Evolutionary conservation across 768 basidiomycete genomes (phyloP).

Genomic region (Sporobolomyces phaffii): DNA sequence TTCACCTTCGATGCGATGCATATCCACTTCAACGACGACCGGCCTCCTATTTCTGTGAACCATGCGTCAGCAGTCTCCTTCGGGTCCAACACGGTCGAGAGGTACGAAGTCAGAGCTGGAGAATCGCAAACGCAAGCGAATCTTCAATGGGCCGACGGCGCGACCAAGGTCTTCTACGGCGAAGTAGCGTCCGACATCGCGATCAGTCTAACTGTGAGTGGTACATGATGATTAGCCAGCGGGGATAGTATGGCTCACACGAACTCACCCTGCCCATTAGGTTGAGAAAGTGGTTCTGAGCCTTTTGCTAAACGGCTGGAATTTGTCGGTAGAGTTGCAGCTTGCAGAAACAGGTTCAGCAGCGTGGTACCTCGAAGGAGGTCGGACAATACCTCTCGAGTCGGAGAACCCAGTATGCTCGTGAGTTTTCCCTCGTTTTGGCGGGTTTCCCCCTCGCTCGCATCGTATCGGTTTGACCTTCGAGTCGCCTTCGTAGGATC

Average conservation of each 20-base stretch:
- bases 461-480: not conserved
- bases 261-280: not conserved
- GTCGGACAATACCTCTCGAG: slow-evolving; percentile 9
- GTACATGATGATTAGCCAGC: not conserved
- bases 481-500: slow-evolving; percentile 39
- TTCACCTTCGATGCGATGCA: slow-evolving; percentile 60
- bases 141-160: slow-evolving; percentile 59
- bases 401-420: slow-evolving; percentile 26
- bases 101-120: slow-evolving; percentile 52
- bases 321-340: not conserved
- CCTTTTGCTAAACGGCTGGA: slow-evolving; percentile 2
- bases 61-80: slow-evolving; percentile 45
- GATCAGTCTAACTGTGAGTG: slow-evolving; percentile 54
- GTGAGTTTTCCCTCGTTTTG: slow-evolving; percentile 24
- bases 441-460: too few relatives aligned
- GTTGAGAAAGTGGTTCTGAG: slow-evolving; percentile 22
- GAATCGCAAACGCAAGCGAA: slow-evolving; percentile 47
- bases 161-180: slow-evolving; percentile 59
- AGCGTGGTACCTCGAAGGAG: slow-evolving; percentile 21
- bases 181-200: slow-evolving; percentile 55
- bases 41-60: slow-evolving; percentile 54
- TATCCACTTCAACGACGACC: slow-evolving; percentile 57
- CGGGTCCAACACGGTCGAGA: slow-evolving; percentile 26
- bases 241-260: not conserved
- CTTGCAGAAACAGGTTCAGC: not conserved